Base-by-base conservation (phyloP, 2,329 filamentous ascomycete species). In the Ceratocystis harringtonii region DNA sequence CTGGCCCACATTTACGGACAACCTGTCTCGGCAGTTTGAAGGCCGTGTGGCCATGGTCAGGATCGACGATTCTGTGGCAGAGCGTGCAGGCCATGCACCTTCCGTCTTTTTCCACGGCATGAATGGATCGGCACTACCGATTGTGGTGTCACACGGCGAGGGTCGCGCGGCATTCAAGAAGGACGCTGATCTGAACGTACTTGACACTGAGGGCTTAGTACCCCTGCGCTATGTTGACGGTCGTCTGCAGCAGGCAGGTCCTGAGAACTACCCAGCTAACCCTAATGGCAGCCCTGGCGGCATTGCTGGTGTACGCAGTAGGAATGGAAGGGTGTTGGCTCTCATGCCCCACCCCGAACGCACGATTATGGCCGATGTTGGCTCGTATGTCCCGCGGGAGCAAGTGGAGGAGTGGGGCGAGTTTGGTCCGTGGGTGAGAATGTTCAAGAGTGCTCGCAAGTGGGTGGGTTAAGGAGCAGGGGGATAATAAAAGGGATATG, bases 331-430 rank as follows among this genome's bases (percentile, higher is more conserved):
- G 66, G 89, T 95, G 0, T 75, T 96, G 70, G 90, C 90, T 5
- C 83, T 96, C 77, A 96, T 96, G 91, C 92, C 92, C 68, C 91
- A 96, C 74, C 91, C 91, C 0, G 91, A 96, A 78, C 83, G 91
- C n/a, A 95, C 89, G 17, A 85, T 95, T 67, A 78, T 95, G 78
- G 84, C 84, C 66, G 89, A 90, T 67, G 86, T 91, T 68, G 84
- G 81, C 61, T 92, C 88, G 74, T 96, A 86, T 74, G 77, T 87
- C 68, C 88, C 90, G 6, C 71, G 71, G 2, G 76, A 76, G 43
- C 78, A 84, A 67, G 68, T 79, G 5, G 82, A 83, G 12, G 79
- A 85, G 68, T 92, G 88, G 88, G 89, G 88, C 32, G 87, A 91
- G 70, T 87, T 87, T 73, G 89, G 90, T 0, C 90, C 92, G 22